phyloP scores from a whole-genome alignment of 2,329 filamentous ascomycete species.

The Thelonectria rubi region DNA sequence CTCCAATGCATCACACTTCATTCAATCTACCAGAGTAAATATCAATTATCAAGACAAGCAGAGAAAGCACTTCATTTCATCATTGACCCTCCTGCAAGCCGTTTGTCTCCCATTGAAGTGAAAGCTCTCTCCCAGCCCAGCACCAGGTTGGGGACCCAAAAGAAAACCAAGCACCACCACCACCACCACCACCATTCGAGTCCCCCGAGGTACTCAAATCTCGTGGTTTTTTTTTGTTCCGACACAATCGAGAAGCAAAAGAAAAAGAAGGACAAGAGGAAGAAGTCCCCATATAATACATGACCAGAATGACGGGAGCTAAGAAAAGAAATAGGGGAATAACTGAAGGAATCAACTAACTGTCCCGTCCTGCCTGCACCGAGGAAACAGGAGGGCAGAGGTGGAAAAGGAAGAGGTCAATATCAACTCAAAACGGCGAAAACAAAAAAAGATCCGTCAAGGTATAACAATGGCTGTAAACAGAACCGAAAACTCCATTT shows the following conservation, averaged over 20 bases:
- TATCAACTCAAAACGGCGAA: conserved; percentile 26
- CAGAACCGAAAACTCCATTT: conserved; percentile 43
- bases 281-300: conserved; percentile 36
- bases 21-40: conserved; percentile 10
- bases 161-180: conserved; percentile 14
- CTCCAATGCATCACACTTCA: no score
- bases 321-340: conserved; percentile 29
- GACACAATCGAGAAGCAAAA: neutral
- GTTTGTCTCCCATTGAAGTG: conserved; percentile 24
- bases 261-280: conserved; percentile 24
- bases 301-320: conserved; percentile 30
- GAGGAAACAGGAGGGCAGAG: conserved; percentile 16
- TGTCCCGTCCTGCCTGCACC: conserved; percentile 16
- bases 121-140: conserved; percentile 29
- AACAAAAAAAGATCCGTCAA: conserved; percentile 19
- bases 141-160: conserved; percentile 22
- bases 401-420: conserved; percentile 15
- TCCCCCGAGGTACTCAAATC: conserved; percentile 16
- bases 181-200: conserved; percentile 17
- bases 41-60: conserved; percentile 30
- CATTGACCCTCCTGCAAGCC: conserved; percentile 38
- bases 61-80: conserved; percentile 42
- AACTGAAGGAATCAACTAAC: conserved; percentile 27
- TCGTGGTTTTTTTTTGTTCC: conserved; percentile 13
- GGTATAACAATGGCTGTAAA: conserved; percentile 30